Conservation (phyloP, 768 basidiomycete genomes). For the Hygrocybe coccinea region DNA sequence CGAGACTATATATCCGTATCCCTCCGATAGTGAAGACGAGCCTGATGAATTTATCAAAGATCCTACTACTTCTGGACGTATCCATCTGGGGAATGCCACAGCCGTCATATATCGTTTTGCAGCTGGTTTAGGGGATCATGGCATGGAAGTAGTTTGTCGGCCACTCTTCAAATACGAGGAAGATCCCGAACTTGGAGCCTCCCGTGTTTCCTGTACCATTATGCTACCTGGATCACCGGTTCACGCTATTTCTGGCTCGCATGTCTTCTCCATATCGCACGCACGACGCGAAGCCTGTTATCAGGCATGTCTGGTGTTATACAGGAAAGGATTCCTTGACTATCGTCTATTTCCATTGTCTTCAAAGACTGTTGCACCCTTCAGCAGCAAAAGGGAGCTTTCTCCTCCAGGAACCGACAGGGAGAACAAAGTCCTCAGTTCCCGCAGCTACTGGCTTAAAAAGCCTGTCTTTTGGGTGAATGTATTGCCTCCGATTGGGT, state of each 20-base stretch:
- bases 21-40: constrained; percentile 49
- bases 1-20: constrained; percentile 39
- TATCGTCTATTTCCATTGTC: constrained; percentile 43
- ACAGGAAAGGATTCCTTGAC: constrained; percentile 48
- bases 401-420: neutral
- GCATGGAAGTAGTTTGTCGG: constrained; percentile 6
- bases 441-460: constrained; percentile 53
- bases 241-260: constrained; percentile 40
- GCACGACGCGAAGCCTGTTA: constrained; percentile 60
- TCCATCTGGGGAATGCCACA: constrained; percentile 56
- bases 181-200: constrained; percentile 23
- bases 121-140: constrained; percentile 17
- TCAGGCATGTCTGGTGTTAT: constrained; percentile 48
- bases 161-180: constrained; percentile 40
- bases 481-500: constrained; percentile 21
- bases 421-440: constrained; percentile 29
- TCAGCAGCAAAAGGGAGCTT: neutral
- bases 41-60: constrained; percentile 51
- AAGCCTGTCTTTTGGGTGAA: constrained; percentile 66
- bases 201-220: constrained; percentile 43
- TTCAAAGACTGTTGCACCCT: constrained; percentile 4
- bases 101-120: constrained; percentile 52
- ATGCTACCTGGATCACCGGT: constrained; percentile 41
- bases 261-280: constrained; percentile 42
- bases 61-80: constrained; percentile 54